Base-by-base conservation (phyloP, 1,139 yeast genomes). In the Yamadazyma oceani region DNA sequence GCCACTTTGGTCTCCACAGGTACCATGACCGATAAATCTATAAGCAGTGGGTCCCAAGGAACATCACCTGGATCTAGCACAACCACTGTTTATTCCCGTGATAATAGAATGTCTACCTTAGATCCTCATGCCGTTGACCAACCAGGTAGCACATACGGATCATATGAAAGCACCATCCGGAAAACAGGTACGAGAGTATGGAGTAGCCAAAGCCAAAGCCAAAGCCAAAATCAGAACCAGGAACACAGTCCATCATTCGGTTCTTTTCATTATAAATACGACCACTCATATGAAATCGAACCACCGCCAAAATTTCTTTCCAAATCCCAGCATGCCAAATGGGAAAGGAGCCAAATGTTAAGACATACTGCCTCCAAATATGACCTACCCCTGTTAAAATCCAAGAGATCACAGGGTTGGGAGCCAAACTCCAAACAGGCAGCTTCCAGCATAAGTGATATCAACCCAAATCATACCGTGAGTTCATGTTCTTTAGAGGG, bases 261-360 rank as follows among this genome's bases (percentile, higher is more conserved):
- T 10, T 34, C 41, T 5, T 37, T 35, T 37, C 39, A 35, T 10
- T 34, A 43, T 1, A 31, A 29, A 14, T 46, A 40, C 27, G 38
- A 48, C 11, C 54, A 51, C 34, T 43, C 49, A 5, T 52, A 43
- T 36, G 15, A 30, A 4, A 24, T 46, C 2, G 35, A 31, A 6
- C 35, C 44, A 2, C 55, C 56, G 14, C 55, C 56, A 2, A 34
- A 37, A 22, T 32, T 17, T 7, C 37, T 50, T 11, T 52, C 55
- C 8, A 42, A 39, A 26, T 37, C 40, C 2, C 31, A 42, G 9
- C 46, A 50, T 32, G 45, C 43, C 2, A 54, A 54, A 41, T 54
- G 58, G 58, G 55, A 55, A 35, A 46, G 59, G 37, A 52, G 53
- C 13, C 57, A 54, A 34, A 50, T 52, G 49, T 32, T 54, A 31